Percentiles rank a stretch among this genome's conserved stretches.
phyloP scores from a whole-genome alignment of 345 rosid species.

The Euphorbia lathyris region DNA sequence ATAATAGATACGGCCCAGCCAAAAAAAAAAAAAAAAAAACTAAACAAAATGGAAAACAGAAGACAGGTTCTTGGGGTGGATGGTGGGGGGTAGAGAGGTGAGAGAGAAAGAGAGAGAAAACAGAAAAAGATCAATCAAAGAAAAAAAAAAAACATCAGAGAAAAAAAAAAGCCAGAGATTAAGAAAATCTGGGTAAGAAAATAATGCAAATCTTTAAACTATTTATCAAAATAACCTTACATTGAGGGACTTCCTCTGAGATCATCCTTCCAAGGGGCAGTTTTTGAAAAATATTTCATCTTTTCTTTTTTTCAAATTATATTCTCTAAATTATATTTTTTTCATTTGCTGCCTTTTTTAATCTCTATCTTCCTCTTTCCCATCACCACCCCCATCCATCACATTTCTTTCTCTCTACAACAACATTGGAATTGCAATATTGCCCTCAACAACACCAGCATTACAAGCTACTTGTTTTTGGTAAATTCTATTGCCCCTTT shows the following conservation, averaged over 20 bases:
- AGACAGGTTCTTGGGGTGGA: constrained; percentile 22
- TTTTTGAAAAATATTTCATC: constrained; percentile 25
- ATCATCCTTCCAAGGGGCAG: constrained; percentile 65
- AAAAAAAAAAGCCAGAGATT: not conserved
- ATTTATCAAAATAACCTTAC: not conserved
- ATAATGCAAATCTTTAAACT: constrained; percentile 2
- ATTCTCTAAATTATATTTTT: constrained; percentile 4
- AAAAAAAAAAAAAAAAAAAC: not conserved
- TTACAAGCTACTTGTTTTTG: constrained; percentile 16
- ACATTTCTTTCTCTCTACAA: not conserved
- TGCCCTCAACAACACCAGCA: constrained; percentile 12
- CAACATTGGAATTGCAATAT: constrained; percentile 5
- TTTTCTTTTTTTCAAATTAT: not conserved
- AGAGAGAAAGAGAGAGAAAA: constrained; percentile 7
- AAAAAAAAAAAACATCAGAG: not conserved
- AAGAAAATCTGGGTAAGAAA: constrained; percentile 17
- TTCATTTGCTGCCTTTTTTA: constrained; percentile 43
- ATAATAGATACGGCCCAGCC: too few relatives aligned
- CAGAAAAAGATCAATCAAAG: not conserved
- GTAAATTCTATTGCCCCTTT: constrained; percentile 24
- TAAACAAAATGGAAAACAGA: constrained; percentile 9
- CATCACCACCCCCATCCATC: constrained; percentile 5
- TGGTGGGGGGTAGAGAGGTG: constrained; percentile 20
- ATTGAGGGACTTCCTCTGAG: constrained; percentile 57
- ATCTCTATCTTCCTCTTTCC: constrained; percentile 21